phyloP scores from a whole-genome alignment of 768 basidiomycete genomes.

The Chalciporus pseudorubinellus region DNA sequence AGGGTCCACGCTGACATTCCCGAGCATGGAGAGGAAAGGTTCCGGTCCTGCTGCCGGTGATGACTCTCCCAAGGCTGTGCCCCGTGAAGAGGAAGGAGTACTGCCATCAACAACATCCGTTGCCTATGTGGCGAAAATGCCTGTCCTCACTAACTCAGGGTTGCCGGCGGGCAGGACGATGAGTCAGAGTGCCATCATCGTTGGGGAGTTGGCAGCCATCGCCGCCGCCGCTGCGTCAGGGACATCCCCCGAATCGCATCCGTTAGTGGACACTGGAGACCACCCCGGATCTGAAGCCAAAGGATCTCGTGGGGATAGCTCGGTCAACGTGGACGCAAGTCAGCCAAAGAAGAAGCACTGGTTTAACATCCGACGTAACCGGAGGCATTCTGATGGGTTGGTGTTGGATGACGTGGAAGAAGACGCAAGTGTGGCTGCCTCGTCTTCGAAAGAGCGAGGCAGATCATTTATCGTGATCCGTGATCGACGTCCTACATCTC shows the following conservation, averaged over 20 bases:
- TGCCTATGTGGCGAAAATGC: constrained; percentile 44
- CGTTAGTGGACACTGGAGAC: constrained; percentile 18
- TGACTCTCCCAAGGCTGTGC: constrained; percentile 18
- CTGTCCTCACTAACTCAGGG: constrained; percentile 30
- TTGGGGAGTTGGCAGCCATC: constrained; percentile 45
- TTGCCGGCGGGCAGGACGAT: constrained; percentile 68
- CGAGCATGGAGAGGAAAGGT: constrained; percentile 51
- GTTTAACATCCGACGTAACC: constrained; percentile 60
- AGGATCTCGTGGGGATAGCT: constrained; percentile 18
- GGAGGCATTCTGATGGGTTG: constrained; percentile 59
- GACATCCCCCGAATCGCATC: constrained; percentile 18
- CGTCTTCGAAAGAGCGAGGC: constrained; percentile 37
- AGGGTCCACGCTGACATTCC: constrained; percentile 64
- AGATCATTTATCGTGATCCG: constrained; percentile 71
- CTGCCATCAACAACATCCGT: constrained; percentile 52
- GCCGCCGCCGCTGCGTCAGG: constrained; percentile 17
- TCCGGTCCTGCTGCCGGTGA: constrained; percentile 26
- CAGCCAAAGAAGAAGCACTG: constrained; percentile 66
- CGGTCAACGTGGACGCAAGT: constrained; percentile 38
- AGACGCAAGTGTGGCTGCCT: constrained; percentile 26
- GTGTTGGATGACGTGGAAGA: constrained; percentile 27
- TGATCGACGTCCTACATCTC: constrained; percentile 45
- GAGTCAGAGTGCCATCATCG: constrained; percentile 85
- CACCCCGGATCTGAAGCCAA: background rate
- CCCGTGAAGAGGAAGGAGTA: constrained; percentile 39